Base-by-base conservation (phyloP, 371 early-diverging fungal species). In the Neoconidiobolus thromboides region DNA sequence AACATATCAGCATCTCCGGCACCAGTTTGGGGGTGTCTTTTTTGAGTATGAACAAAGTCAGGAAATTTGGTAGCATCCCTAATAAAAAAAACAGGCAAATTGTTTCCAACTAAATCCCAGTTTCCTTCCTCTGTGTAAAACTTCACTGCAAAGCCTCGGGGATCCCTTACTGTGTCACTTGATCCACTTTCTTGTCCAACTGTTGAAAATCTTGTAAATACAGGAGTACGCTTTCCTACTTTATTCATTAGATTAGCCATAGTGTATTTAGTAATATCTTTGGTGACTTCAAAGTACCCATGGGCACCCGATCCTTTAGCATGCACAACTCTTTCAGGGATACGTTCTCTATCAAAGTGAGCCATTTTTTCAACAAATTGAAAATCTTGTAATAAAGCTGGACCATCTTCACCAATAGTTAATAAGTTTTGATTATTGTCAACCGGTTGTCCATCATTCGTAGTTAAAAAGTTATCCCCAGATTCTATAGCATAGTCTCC, bases 101-200 rank as follows among this genome's bases (percentile, higher is more conserved):
- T 81, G 72, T 80, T 79, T 62, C 82, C 78, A 39, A 79, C 79
- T 76, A 81, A 74, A 62, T 81, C 81, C 80, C 78, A 81, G 70
- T 79, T 81, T 54, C 80, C 82, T 58, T 81, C 81, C 65, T 79
- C 80, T 26, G 82, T 81, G 68, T 81, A 81, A 67, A 81, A 78
- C 73, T 81, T 81, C 70, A 81, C 69, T 39, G 82, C 76, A 59
- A 81, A 81, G 4, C 82, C 82, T 50, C 82, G 75, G 10, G 76
- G 77, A 48, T 81, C 82, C 48, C 82, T 71, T 37, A 72, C 78
- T 2, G 79, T 70, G 54, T 81, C 82, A 48, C 71, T 68, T 1
- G 73, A 69, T 7, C 82, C 82, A 49, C 60, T 64, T 69, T 79
- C 80, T 43, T 82, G 82, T 47, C 78, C 78, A 54, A 81, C 82